Evolutionary conservation across 495 filamentous ascomycete genomes (phyloP).

Genomic region (Xylaria bambusicola): DNA sequence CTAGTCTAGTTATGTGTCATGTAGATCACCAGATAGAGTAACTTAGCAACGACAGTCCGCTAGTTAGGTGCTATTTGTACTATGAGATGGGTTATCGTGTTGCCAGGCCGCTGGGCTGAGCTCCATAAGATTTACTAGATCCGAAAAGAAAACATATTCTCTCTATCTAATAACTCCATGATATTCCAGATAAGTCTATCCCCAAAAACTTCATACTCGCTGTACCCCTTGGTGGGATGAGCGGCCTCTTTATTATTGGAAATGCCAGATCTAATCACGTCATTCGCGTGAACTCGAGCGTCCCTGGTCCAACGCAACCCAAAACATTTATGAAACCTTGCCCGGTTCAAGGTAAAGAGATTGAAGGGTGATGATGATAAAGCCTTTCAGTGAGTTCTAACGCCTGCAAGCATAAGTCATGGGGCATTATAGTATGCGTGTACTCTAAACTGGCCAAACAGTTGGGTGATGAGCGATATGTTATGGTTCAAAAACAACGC

Average conservation of each 20-base stretch:
- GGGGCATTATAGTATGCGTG: neutral
- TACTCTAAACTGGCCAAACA: neutral
- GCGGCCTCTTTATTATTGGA: no score
- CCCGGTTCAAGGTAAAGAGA: neutral
- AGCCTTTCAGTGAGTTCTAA: neutral
- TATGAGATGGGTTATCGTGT: neutral
- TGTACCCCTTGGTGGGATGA: neutral
- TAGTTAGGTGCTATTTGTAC: neutral
- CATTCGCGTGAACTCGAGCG: no score
- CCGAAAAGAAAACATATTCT: neutral
- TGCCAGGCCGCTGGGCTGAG: slow-evolving; percentile 9
- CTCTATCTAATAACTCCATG: neutral
- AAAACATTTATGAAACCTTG: no score
- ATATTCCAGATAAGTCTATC: neutral
- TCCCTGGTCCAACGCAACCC: no score
- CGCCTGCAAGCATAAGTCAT: slow-evolving; percentile 3
- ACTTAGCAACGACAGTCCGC: neutral
- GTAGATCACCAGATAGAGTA: no score
- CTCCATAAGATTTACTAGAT: slow-evolving; percentile 2
- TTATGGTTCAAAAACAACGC: slow-evolving; percentile 20
- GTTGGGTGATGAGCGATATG: neutral
- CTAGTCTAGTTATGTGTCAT: no score
- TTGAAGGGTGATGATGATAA: neutral
- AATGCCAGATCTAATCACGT: no score
- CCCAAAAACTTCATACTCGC: neutral